Conservation (phyloP, 1,284 basidiomycete genomes). For the Sutorius eximius region DNA sequence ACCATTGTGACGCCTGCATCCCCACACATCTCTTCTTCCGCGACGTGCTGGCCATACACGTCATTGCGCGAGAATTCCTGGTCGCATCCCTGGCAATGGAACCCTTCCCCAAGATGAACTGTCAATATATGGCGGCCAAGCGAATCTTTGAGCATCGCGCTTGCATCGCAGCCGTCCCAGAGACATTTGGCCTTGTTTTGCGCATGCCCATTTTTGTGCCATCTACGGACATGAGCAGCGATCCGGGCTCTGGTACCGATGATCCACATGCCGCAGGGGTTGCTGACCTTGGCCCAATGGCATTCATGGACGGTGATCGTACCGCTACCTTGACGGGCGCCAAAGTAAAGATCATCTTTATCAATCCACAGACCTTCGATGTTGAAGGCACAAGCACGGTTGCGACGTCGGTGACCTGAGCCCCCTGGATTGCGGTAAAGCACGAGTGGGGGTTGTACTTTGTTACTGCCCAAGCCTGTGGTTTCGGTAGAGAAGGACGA, state of each 20-base stretch:
- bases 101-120: neutral
- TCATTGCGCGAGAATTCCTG: neutral
- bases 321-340: neutral
- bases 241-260: neutral
- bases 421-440: neutral
- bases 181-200: neutral
- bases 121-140: neutral
- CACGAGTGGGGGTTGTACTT: neutral
- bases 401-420: neutral
- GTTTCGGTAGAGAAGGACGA: neutral
- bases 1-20: neutral
- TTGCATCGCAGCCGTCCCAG: neutral
- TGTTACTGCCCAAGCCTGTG: neutral
- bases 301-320: neutral
- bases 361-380: neutral
- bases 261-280: neutral
- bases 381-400: neutral
- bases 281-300: neutral
- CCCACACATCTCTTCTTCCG: neutral
- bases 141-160: neutral
- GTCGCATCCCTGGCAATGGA: neutral
- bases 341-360: neutral
- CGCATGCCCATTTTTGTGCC: neutral
- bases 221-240: neutral
- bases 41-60: neutral